Conservation (phyloP, 345 rosid species). For the Clarkia xantiana region DNA sequence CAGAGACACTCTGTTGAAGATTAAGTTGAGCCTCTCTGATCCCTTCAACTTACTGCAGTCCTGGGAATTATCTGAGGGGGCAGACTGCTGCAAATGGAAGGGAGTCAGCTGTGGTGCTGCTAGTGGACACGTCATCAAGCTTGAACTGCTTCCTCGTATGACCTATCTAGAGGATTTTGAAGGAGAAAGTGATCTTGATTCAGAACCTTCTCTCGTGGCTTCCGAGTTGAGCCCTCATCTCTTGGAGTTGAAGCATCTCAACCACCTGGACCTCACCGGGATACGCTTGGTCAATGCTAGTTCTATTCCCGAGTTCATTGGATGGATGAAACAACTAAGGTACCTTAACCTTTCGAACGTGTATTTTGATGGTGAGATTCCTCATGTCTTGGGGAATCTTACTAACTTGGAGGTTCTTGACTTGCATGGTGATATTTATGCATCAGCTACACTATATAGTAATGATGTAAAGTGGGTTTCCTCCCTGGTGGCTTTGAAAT, state of each 20-base stretch:
- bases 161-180: too few relatives aligned
- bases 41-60: background rate
- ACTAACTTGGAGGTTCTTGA: background rate
- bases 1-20: background rate
- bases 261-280: background rate
- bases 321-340: conserved; percentile 4
- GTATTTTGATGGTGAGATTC: background rate
- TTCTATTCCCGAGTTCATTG: background rate
- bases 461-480: conserved; percentile 7
- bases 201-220: background rate
- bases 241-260: background rate
- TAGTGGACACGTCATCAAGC: conserved; percentile 6
- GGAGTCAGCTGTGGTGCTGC: conserved; percentile 1
- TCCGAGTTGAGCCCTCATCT: background rate
- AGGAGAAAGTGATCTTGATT: background rate
- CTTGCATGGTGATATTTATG: background rate
- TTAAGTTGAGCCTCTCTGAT: background rate
- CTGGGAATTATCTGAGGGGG: background rate
- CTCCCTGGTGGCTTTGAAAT: conserved; percentile 1
- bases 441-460: background rate
- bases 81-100: background rate
- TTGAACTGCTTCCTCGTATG: background rate
- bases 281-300: background rate
- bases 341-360: background rate
- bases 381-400: conserved; percentile 4